Percentiles rank a stretch among this genome's conserved stretches.
phyloP scores from a whole-genome alignment of 306 rosid species.

The Medicago truncatula region MtrunA17r5.0-ANR NC_053045.1:58974501-58975000 shows the following conservation, averaged over 20 bases:
- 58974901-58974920: slow-evolving; percentile 92
- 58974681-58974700: slow-evolving; percentile 89
- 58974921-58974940: slow-evolving; percentile 52
- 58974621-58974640: slow-evolving; percentile 92
- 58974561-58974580: not conserved
- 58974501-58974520: slow-evolving; percentile 6
- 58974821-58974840: slow-evolving; percentile 58
- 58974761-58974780: slow-evolving; percentile 61
- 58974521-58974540: slow-evolving; percentile 11
- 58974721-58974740: slow-evolving; percentile 89
- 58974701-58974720: slow-evolving; percentile 82
- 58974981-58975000: slow-evolving; percentile 33
- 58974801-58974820: slow-evolving; percentile 44
- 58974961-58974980: slow-evolving; percentile 19
- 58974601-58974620: slow-evolving; percentile 88
- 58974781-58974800: slow-evolving; percentile 51
- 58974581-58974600: slow-evolving; percentile 40
- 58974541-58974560: slow-evolving; percentile 18
- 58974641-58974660: slow-evolving; percentile 92
- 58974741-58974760: slow-evolving; percentile 75
- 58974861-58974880: slow-evolving; percentile 91
- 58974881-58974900: slow-evolving; percentile 87
- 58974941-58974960: slow-evolving; percentile 37
- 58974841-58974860: slow-evolving; percentile 81
- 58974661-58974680: slow-evolving; percentile 87